A percentile compares a stretch with the other conserved stretches of the same genome.
These are phyloP conservation scores for Termitomyces sp. DNA, from an alignment of 768 basidiomycete genomes.

Conservation along the genomic window DNA sequence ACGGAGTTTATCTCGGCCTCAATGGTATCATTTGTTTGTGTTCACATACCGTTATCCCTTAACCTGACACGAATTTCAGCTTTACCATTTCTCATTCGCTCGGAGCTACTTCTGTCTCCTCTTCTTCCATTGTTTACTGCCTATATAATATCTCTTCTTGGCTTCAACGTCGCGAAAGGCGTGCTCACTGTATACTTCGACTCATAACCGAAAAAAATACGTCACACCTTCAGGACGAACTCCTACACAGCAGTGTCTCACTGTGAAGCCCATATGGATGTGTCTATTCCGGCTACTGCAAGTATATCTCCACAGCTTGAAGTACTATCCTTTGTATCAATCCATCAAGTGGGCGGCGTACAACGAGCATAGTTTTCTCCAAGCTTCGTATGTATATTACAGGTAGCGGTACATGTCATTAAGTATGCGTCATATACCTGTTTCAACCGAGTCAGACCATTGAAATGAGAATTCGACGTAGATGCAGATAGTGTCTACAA, in stretches of 20 bases:
- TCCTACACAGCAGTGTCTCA: neutral
- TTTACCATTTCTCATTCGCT: slow-evolving; percentile 89
- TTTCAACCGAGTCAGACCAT: neutral
- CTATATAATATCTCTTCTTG: slow-evolving; percentile 82
- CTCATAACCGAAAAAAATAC: slow-evolving; percentile 17
- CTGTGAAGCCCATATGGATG: neutral
- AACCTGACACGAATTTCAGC: slow-evolving; percentile 36
- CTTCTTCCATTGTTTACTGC: slow-evolving; percentile 80
- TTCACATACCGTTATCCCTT: slow-evolving; percentile 5
- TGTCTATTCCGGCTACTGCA: neutral
- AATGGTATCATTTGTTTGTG: slow-evolving; percentile 42
- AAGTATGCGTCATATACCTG: no score
- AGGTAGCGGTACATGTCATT: neutral
- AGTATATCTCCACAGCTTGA: neutral
- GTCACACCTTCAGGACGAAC: neutral
- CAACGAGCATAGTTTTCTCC: no score
- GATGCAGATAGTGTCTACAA: neutral
- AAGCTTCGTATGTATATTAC: neutral
- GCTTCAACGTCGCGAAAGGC: slow-evolving; percentile 85
- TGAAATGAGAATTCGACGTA: neutral
- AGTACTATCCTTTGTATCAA: neutral
- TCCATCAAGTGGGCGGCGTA: neutral
- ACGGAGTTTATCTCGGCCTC: slow-evolving; percentile 84
- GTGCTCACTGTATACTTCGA: slow-evolving; percentile 82
- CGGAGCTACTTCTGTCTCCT: slow-evolving; percentile 87